Evolutionary conservation across 495 filamentous ascomycete genomes (phyloP).

Genomic region (Filosporella fistucella): DNA sequence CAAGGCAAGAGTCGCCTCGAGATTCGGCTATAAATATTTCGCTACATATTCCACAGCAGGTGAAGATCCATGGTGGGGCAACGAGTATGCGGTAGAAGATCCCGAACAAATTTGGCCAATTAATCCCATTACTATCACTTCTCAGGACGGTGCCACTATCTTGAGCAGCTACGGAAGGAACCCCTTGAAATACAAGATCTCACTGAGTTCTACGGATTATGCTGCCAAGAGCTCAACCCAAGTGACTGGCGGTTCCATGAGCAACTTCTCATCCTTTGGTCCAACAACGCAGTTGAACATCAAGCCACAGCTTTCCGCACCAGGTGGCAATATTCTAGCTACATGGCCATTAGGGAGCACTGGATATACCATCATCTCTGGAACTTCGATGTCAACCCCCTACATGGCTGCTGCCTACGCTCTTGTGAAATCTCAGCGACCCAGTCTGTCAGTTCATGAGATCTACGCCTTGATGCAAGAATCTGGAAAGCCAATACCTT

Average conservation of each 20-base stretch:
- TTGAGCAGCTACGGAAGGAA: no score
- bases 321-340: slow-evolving; percentile 42
- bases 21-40: no score
- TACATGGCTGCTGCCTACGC: slow-evolving; percentile 26
- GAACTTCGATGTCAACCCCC: slow-evolving; percentile 48
- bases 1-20: no score
- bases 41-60: no score
- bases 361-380: slow-evolving; percentile 34
- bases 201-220: no score
- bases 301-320: slow-evolving; percentile 38
- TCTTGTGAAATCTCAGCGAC: slow-evolving; percentile 26
- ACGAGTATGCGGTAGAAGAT: no score
- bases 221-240: no score
- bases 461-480: slow-evolving; percentile 24
- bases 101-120: no score
- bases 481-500: slow-evolving; percentile 19
- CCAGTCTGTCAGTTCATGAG: slow-evolving; percentile 15
- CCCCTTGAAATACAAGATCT: no score
- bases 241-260: slow-evolving; percentile 23
- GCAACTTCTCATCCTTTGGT: slow-evolving; percentile 41
- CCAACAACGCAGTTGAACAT: slow-evolving; percentile 34
- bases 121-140: no score
- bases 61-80: no score
- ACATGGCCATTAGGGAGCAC: slow-evolving; percentile 37
- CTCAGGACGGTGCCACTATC: no score